phyloP scores from a whole-genome alignment of 2,329 filamentous ascomycete genomes.

The Cercospora zeae-maydis region DNA sequence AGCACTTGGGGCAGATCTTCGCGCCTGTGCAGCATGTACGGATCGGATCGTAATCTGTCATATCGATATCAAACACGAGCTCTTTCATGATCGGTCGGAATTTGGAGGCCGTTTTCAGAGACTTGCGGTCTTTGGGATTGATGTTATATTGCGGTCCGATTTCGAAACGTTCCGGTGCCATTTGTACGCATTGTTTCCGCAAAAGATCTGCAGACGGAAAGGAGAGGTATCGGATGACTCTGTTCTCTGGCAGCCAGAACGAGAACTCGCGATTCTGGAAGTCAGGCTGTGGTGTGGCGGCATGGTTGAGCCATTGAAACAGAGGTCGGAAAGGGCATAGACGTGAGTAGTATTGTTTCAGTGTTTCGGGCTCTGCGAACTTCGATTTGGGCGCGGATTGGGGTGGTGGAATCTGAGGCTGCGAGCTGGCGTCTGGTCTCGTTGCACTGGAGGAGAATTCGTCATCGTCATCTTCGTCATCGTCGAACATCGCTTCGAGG shows the following conservation, averaged over 20 bases:
- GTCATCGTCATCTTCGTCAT: slow-evolving; percentile 53
- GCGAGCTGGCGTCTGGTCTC: slow-evolving; percentile 43
- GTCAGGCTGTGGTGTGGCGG: slow-evolving; percentile 76
- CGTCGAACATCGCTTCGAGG: slow-evolving; percentile 59
- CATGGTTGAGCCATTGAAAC: slow-evolving; percentile 98
- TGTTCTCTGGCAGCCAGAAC: slow-evolving; percentile 88
- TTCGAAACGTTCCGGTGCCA: slow-evolving; percentile 92
- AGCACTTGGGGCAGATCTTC: slow-evolving; percentile 91
- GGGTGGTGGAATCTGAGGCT: slow-evolving; percentile 25
- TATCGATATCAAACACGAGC: slow-evolving; percentile 97
- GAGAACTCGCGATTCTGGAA: slow-evolving; percentile 94
- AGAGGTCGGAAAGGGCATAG: slow-evolving; percentile 91
- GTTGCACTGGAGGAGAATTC: slow-evolving; percentile 57
- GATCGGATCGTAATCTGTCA: slow-evolving; percentile 97
- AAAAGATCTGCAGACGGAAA: slow-evolving; percentile 68
- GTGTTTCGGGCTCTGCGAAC: slow-evolving; percentile 71
- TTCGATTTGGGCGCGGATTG: slow-evolving; percentile 26
- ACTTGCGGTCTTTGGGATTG: slow-evolving; percentile 91
- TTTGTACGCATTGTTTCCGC: slow-evolving; percentile 82
- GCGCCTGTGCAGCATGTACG: slow-evolving; percentile 92
- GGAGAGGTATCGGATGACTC: slow-evolving; percentile 87
- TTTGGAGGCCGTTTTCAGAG: slow-evolving; percentile 70
- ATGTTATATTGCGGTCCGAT: slow-evolving; percentile 96
- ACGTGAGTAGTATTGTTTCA: slow-evolving; percentile 92
- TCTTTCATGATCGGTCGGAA: slow-evolving; percentile 91